Conservation (phyloP, 108 stramenopile genomes). For the Cyclotella cryptica region DNA sequence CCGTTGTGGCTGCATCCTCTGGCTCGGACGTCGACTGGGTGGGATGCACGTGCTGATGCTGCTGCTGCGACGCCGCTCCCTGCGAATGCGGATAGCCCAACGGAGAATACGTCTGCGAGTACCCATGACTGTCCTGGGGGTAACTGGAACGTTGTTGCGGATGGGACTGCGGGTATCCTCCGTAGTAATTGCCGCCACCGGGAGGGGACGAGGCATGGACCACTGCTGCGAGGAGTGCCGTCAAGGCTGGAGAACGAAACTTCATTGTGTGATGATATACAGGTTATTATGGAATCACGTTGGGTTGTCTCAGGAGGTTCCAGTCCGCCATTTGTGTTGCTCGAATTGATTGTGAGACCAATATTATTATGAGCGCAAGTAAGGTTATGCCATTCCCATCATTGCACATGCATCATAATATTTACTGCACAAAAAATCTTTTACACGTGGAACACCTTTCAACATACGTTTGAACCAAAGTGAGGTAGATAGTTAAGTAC, state of each 20-base stretch:
- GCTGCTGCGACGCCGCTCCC: not conserved
- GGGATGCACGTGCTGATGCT: not conserved
- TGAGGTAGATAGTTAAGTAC: too few species aligned
- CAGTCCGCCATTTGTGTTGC: too few species aligned
- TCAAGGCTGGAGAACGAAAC: conserved; percentile 2
- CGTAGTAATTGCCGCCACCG: not conserved
- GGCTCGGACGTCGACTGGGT: not conserved
- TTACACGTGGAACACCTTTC: too few species aligned
- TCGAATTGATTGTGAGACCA: too few species aligned
- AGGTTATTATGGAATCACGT: too few species aligned
- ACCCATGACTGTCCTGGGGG: not conserved
- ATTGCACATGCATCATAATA: too few species aligned
- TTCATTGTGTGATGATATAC: too few species aligned
- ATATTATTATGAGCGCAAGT: too few species aligned
- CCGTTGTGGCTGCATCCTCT: not conserved
- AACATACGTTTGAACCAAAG: too few species aligned
- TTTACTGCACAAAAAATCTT: too few species aligned
- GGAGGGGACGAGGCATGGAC: conserved; percentile 7
- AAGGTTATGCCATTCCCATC: too few species aligned
- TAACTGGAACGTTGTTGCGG: conserved; percentile 3
- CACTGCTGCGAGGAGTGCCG: conserved; percentile 2
- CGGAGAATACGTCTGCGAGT: not conserved
- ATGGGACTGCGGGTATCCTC: conserved; percentile 1
- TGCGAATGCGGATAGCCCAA: not conserved
- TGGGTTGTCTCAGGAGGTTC: too few species aligned